phyloP scores from a whole-genome alignment of 2,329 filamentous ascomycete genomes.

The Shiraia bambusicola region DNA sequence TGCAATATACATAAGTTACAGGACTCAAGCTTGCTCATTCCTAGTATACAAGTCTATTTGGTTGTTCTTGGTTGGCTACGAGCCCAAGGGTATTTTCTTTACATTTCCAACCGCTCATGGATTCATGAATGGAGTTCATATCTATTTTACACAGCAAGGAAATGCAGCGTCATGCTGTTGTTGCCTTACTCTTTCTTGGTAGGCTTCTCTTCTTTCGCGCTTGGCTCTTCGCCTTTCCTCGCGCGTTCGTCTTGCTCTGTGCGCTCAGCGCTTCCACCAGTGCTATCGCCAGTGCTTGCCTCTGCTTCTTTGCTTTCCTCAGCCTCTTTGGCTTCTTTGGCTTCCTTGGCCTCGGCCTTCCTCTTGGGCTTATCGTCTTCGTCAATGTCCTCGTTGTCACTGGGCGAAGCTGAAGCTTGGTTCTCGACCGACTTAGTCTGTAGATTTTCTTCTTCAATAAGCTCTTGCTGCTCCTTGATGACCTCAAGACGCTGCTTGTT shows the following conservation, averaged over 20 bases:
- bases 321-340: slow-evolving; percentile 21
- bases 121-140: slow-evolving; percentile 12
- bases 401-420: slow-evolving; percentile 72
- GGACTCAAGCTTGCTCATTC: not conserved
- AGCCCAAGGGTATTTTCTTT: slow-evolving; percentile 21
- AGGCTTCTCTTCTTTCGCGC: slow-evolving; percentile 21
- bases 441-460: slow-evolving; percentile 95
- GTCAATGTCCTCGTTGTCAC: slow-evolving; percentile 90
- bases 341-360: slow-evolving; percentile 12
- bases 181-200: slow-evolving; percentile 15
- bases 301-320: slow-evolving; percentile 33
- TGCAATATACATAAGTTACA: too few species aligned
- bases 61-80: slow-evolving; percentile 6
- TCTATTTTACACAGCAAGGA: slow-evolving; percentile 20
- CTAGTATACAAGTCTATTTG: slow-evolving; percentile 14
- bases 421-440: slow-evolving; percentile 77
- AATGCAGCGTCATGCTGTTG: not conserved
- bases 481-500: slow-evolving; percentile 99
- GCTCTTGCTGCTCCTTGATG: slow-evolving; percentile 94
- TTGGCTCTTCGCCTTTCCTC: slow-evolving; percentile 20
- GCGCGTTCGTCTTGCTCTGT: slow-evolving; percentile 37
- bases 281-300: slow-evolving; percentile 29
- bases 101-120: slow-evolving; percentile 6
- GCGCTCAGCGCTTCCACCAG: slow-evolving; percentile 34
- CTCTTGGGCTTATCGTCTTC: slow-evolving; percentile 75